Percentiles rank a stretch among this genome's conserved stretches.
Evolutionary conservation across 345 rosid genomes (phyloP).

Genomic region (Kandelia obovata): DNA sequence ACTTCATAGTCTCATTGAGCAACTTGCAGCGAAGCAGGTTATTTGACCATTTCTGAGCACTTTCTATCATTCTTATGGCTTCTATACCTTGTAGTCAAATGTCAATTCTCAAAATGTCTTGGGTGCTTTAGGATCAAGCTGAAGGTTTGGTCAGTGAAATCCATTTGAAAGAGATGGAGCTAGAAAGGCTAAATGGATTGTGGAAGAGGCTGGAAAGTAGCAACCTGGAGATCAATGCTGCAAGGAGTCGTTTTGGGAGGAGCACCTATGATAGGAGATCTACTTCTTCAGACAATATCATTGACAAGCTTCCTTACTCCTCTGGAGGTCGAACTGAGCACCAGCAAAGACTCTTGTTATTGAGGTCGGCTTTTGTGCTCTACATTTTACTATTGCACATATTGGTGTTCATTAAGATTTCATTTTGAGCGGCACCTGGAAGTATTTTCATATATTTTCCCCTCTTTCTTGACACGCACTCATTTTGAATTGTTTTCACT

Average conservation of each 20-base stretch:
- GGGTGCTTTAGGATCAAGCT: conserved; percentile 67
- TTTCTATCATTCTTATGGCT: neutral
- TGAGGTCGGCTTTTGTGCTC: conserved; percentile 83
- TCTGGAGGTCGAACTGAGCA: conserved; percentile 48
- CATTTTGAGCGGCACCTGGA: conserved; percentile 49
- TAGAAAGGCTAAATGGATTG: conserved; percentile 64
- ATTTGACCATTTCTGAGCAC: conserved; percentile 9
- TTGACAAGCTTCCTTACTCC: conserved; percentile 60
- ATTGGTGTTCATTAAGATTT: conserved; percentile 80
- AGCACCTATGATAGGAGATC: conserved; percentile 54
- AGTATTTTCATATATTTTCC: too few relatives aligned
- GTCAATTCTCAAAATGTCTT: neutral
- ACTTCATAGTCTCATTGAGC: conserved; percentile 85
- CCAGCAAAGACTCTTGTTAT: conserved; percentile 62
- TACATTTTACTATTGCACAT: conserved; percentile 74
- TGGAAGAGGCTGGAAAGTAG: conserved; percentile 54
- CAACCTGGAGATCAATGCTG: conserved; percentile 47
- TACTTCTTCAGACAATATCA: conserved; percentile 42
- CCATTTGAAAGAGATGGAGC: conserved; percentile 66
- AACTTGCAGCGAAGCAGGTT: conserved; percentile 88
- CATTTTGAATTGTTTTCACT: neutral
- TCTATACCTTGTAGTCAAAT: neutral
- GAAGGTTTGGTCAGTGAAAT: conserved; percentile 74
- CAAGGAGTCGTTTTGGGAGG: conserved; percentile 71
- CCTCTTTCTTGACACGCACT: too few relatives aligned